A percentile compares a stretch with the other conserved stretches of the same genome.
phyloP scores from a whole-genome alignment of 2,329 filamentous ascomycete genomes.

The Chaetomiaceae sp. region DNA sequence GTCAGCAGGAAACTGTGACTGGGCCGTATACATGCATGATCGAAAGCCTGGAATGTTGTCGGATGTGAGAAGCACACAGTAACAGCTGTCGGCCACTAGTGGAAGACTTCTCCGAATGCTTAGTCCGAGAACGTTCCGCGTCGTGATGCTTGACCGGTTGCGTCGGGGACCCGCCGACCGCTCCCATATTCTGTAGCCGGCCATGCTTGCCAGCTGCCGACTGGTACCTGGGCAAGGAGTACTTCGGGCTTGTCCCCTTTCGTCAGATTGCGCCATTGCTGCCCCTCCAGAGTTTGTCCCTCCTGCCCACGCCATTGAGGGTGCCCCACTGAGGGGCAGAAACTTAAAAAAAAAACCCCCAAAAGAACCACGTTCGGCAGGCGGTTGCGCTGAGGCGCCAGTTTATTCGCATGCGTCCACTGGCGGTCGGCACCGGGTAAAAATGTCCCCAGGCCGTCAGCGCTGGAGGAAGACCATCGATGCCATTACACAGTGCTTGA shows the following conservation, averaged over 20 bases:
- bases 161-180: background rate
- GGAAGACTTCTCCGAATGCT: too few relatives aligned
- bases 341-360: constrained; percentile 4
- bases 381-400: background rate
- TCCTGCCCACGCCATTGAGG: constrained; percentile 4
- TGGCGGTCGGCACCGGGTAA: too few relatives aligned
- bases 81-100: too few relatives aligned
- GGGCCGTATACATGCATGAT: too few relatives aligned
- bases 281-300: constrained; percentile 17
- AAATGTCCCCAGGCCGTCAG: too few relatives aligned
- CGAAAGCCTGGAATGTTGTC: too few relatives aligned
- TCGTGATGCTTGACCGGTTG: background rate
- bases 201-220: constrained; percentile 2
- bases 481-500: too few relatives aligned
- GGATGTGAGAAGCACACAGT: too few relatives aligned
- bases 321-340: constrained; percentile 19
- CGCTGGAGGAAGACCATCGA: too few relatives aligned
- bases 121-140: constrained; percentile 1
- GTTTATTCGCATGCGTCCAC: background rate
- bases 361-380: background rate
- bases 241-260: constrained; percentile 17
- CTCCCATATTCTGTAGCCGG: constrained; percentile 18
- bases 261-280: constrained; percentile 25
- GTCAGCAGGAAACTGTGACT: too few relatives aligned
- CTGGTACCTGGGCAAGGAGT: constrained; percentile 17